Evolutionary conservation across 768 basidiomycete genomes (phyloP).

Genomic region (Russula sp.): DNA sequence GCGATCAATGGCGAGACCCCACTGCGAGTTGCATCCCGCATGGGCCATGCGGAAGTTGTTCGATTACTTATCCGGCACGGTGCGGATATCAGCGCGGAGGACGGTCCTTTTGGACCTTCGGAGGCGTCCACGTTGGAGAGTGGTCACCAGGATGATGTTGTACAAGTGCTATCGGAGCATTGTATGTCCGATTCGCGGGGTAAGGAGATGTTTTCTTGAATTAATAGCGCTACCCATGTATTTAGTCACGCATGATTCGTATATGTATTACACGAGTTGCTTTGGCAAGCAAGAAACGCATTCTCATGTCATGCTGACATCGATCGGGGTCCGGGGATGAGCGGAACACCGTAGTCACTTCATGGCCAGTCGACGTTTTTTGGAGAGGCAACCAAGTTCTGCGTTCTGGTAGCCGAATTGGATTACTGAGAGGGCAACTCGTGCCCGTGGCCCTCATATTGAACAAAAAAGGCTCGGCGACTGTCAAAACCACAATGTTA

Average conservation of each 20-base stretch:
- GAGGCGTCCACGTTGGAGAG: background rate
- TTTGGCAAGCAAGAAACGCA: background rate
- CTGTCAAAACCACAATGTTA: too few relatives aligned
- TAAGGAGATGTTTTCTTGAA: background rate
- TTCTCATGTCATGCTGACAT: too few relatives aligned
- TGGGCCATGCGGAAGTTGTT: constrained; percentile 10
- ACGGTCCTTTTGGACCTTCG: background rate
- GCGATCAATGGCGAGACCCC: constrained; percentile 11
- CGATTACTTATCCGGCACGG: constrained; percentile 9
- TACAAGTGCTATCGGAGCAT: background rate
- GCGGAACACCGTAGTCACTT: too few relatives aligned
- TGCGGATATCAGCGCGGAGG: background rate
- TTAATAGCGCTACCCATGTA: background rate
- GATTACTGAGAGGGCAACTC: too few relatives aligned
- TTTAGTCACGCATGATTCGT: background rate
- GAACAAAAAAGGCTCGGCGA: too few relatives aligned
- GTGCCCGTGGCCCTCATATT: too few relatives aligned
- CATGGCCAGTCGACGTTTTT: too few relatives aligned
- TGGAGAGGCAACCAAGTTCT: too few relatives aligned
- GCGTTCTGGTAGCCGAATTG: too few relatives aligned
- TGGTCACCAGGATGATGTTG: constrained; percentile 1
- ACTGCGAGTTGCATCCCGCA: constrained; percentile 8
- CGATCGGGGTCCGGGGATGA: too few relatives aligned
- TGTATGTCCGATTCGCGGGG: background rate
- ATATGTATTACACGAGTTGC: background rate